Base-by-base conservation (phyloP, 2,329 filamentous ascomycete genomes). In the Arthrinium puccinioides region DNA sequence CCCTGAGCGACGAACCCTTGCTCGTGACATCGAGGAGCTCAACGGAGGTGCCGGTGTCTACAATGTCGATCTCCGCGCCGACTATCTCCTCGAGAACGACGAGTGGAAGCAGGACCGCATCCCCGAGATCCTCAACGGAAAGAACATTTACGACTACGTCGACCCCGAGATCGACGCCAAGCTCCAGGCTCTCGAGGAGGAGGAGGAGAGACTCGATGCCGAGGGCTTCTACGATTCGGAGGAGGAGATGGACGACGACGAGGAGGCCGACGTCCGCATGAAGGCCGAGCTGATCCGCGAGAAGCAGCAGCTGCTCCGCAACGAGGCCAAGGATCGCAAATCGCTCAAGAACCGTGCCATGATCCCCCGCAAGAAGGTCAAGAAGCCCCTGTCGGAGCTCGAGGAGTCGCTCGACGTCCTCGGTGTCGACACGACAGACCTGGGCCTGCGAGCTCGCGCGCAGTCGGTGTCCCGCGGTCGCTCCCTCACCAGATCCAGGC, bases 71-170 rank as follows among this genome's bases (percentile, higher is more conserved):
- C 74, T 97, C 54, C 84, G 87, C 61, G 79, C 87, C 57, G 85
- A 92, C 56, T 98, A 94, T 62, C 65, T 88, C 13, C 79, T 97
- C 45, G 87, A 84, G 46, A 79, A 96, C 58, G 78, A 84, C 28
- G 87, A 92, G 41, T 97, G 92, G 92, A 95, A 94, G 62, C 78
- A 95, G 59, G 94, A 98, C 68, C 87, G 85, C 65, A 85, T 97
- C 38, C 92, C 92, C 21, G 92, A 98, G 64, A 74, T 96, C 33
- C 84, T 89, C 62, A 82, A 97, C 56, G 92, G 92, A 62, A 89
- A 90, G 74, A 98, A 98, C 61, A 86, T 98, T 40, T 92, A 90
- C 67, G 92, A 98, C 64, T 98, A 87, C 62, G 80, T 98, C 55
- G 92, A 97, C 55, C 89, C 90, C 1, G 94, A 98, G 39, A 98